Base-by-base conservation (phyloP, 208 protist species). In the Herpetomonas muscarum region DNA sequence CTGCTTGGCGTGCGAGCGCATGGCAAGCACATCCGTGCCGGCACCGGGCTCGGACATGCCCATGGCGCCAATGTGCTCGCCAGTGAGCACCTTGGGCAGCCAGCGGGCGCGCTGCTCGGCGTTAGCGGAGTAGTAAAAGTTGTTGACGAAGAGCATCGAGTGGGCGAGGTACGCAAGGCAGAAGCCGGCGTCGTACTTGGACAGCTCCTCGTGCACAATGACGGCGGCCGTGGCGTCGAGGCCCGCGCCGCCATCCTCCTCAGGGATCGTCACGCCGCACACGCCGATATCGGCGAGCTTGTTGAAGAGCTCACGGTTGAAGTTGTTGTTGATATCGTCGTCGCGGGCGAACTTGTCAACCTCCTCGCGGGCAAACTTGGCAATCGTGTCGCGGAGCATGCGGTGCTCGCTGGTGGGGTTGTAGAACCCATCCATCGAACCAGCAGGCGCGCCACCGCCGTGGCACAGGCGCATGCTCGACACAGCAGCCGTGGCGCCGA, bases 21-120 rank as follows among this genome's bases (percentile, higher is more conserved):
- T 98, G n/a, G 81, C 91, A 12, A 98, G 76, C 3, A 98, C 97
- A 58, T 99, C 97, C 0, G 93, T 97, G 25, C 96, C 97, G 9
- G 76, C 80, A 25, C 67, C 79, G 50, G 96, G 81, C 79, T 99
- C 97, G 26, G 73, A 90, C 97, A 99, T 98, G 22, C 92, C 92
- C 55, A 99, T 83, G n/a, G 94, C 96, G 6, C 97, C 97, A 37
- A 99, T 71, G 59, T 90, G 79, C 57, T 98, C 97, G 34, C 97
- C 97, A n/a, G 72, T 73, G 29, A 98, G 82, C 6, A 98, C 79
- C 68, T 96, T 92, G 22, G 81, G 78, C 21, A 92, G 66, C 74
- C 87, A 94, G 47, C 96, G 94, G 37, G 79, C 61, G 47, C 95
- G 97, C 76, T 98, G 97, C 37, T 64, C 71, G 25, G 80, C 76